Evolutionary conservation across 2,329 filamentous ascomycete genomes (phyloP).

Genomic region (Penicillium sp.): DNA sequence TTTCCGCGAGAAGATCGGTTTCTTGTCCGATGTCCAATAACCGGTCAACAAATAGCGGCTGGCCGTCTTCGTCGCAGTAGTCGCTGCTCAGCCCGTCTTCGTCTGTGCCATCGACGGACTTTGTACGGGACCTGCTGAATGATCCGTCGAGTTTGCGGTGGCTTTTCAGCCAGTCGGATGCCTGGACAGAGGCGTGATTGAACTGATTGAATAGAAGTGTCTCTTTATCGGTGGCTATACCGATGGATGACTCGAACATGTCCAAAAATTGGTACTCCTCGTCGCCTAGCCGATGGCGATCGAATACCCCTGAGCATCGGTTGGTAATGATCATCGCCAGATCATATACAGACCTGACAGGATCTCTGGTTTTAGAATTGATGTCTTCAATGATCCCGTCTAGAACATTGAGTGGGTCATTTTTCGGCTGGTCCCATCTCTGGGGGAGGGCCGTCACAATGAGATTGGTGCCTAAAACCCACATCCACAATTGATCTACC

Average conservation of each 20-base stretch:
- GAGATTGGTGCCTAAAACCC: conserved; percentile 60
- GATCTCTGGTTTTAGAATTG: conserved; percentile 64
- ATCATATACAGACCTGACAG: conserved; percentile 63
- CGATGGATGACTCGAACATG: conserved; percentile 68
- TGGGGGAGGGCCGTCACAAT: conserved; percentile 53
- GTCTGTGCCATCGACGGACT: conserved; percentile 1
- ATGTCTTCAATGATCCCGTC: conserved; percentile 65
- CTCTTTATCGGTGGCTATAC: conserved; percentile 54
- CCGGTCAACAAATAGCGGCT: conserved; percentile 50
- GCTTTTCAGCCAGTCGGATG: conserved; percentile 56
- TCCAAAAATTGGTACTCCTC: conserved; percentile 66
- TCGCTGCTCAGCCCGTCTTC: conserved; percentile 20
- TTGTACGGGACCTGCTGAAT: conserved; percentile 8
- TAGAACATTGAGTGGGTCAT: conserved; percentile 64
- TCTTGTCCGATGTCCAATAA: conserved; percentile 60
- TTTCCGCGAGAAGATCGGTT: conserved; percentile 63
- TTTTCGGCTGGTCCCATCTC: conserved; percentile 56
- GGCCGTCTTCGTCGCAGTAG: conserved; percentile 34
- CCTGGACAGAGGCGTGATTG: conserved; percentile 59
- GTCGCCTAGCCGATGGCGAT: conserved; percentile 59
- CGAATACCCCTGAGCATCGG: conserved; percentile 63
- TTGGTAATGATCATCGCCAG: conserved; percentile 63
- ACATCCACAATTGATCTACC: conserved; percentile 71
- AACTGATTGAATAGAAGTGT: conserved; percentile 63
- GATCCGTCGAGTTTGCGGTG: conserved; percentile 48